Conservation (phyloP, 2,329 filamentous ascomycete genomes). For the Fusarium longipes region DNA sequence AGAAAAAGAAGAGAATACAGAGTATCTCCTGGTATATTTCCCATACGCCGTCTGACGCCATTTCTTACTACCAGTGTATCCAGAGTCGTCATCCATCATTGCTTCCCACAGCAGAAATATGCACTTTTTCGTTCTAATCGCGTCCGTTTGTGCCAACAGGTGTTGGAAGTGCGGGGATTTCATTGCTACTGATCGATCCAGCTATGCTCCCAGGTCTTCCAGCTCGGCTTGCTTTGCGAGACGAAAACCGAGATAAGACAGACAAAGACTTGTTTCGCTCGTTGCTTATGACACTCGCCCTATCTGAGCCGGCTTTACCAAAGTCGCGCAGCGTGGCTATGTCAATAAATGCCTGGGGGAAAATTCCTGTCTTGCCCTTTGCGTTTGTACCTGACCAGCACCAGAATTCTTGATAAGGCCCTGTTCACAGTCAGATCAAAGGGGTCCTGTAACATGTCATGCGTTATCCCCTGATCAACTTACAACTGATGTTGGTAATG, state of each 20-base stretch:
- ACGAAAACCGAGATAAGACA: slow-evolving; percentile 52
- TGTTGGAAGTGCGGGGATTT: slow-evolving; percentile 41
- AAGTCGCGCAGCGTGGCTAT: slow-evolving; percentile 57
- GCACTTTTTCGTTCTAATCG: not conserved
- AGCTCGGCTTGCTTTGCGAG: slow-evolving; percentile 45
- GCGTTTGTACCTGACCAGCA: slow-evolving; percentile 66
- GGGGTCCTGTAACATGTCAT: not conserved
- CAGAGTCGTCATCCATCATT: slow-evolving; percentile 15
- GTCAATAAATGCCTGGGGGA: slow-evolving; percentile 63
- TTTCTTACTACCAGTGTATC: not conserved
- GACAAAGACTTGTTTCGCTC: slow-evolving; percentile 52
- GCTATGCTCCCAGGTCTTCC: slow-evolving; percentile 50
- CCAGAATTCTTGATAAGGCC: slow-evolving; percentile 62
- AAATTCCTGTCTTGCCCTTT: slow-evolving; percentile 65
- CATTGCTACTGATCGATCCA: slow-evolving; percentile 50
- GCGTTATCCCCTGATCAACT: slow-evolving; percentile 44
- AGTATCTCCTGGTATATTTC: slow-evolving; percentile 33
- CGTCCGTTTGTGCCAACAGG: slow-evolving; percentile 19
- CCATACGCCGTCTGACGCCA: slow-evolving; percentile 33
- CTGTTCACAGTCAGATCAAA: slow-evolving; percentile 46
- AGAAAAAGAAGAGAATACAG: slow-evolving; percentile 10
- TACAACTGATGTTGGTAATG: slow-evolving; percentile 72
- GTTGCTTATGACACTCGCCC: slow-evolving; percentile 48
- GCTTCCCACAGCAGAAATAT: slow-evolving; percentile 1
- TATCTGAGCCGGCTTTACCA: slow-evolving; percentile 42